phyloP scores from a whole-genome alignment of 306 rosid species.

The Mimosa pudica region DNA sequence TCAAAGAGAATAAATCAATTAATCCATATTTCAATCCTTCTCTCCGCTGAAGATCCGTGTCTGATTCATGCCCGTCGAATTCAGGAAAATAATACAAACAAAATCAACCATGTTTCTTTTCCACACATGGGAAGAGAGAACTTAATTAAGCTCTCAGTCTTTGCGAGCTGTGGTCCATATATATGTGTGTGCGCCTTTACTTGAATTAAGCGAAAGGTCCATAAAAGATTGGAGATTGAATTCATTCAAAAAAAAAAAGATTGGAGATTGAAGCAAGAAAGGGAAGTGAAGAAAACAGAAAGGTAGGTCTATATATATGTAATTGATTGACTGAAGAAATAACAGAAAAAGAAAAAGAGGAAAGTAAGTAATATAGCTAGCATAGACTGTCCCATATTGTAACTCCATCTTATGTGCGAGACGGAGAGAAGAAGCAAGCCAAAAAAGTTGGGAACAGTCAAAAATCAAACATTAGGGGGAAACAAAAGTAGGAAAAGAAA shows the following conservation, averaged over 20 bases:
- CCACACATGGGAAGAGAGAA: conserved; percentile 12
- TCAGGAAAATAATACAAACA: conserved; percentile 23
- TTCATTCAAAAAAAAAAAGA: not conserved
- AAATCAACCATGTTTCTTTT: not conserved
- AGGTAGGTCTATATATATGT: conserved; percentile 42
- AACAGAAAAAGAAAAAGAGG: conserved; percentile 43
- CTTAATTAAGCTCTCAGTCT: conserved; percentile 25
- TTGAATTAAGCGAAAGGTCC: conserved; percentile 20
- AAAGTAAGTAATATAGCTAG: conserved; percentile 40
- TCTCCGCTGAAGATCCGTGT: not conserved
- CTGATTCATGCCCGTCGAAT: not conserved
- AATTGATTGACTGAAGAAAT: conserved; percentile 46
- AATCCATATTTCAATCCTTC: not conserved
- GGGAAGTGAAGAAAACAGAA: conserved; percentile 39
- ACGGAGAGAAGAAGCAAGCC: conserved; percentile 45
- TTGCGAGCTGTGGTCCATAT: not conserved
- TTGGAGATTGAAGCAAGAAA: not conserved
- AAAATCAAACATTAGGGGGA: not conserved
- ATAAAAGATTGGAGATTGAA: not conserved
- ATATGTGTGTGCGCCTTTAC: not conserved
- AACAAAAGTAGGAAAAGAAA: not conserved
- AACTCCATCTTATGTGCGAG: conserved; percentile 51
- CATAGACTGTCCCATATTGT: conserved; percentile 55
- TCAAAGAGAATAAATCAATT: not conserved
- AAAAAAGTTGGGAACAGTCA: conserved; percentile 28